Conservation (phyloP, 164 flowering plant species). For the Vitis labrusca region DNA sequence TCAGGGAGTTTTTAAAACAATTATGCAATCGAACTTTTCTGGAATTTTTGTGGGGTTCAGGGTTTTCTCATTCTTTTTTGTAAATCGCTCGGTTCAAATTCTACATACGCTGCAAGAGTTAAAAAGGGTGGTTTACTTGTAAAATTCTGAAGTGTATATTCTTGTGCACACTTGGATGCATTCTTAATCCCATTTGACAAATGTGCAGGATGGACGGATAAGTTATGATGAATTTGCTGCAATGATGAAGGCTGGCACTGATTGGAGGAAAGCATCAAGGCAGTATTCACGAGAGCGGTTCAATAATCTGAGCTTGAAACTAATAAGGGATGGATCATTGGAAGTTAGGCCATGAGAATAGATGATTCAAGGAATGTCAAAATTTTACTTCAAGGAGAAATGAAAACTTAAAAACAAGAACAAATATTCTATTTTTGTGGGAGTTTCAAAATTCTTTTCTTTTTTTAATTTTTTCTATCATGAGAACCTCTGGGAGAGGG, state of each 20-base stretch:
- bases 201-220: conserved; percentile 73
- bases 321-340: conserved; percentile 71
- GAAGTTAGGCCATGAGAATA: conserved; percentile 32
- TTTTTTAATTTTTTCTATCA: neutral
- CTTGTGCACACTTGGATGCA: neutral
- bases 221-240: conserved; percentile 79
- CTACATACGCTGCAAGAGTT: too few relatives aligned
- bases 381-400: too few relatives aligned
- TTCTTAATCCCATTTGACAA: neutral
- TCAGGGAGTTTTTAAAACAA: too few relatives aligned
- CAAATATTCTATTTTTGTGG: neutral
- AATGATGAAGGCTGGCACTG: conserved; percentile 93
- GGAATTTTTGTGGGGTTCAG: too few relatives aligned
- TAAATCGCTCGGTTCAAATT: too few relatives aligned
- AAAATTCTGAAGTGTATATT: neutral
- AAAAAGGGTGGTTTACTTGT: too few relatives aligned
- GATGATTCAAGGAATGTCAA: conserved; percentile 11
- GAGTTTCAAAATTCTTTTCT: neutral
- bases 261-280: conserved; percentile 90
- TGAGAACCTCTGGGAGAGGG: neutral
- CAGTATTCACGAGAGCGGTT: conserved; percentile 84
- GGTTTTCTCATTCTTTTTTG: neutral
- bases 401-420: too few relatives aligned
- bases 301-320: conserved; percentile 62
- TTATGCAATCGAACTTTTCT: too few relatives aligned